Conservation (phyloP, 2,329 filamentous ascomycete genomes). For the Colletotrichum gloeosporioides region DNA sequence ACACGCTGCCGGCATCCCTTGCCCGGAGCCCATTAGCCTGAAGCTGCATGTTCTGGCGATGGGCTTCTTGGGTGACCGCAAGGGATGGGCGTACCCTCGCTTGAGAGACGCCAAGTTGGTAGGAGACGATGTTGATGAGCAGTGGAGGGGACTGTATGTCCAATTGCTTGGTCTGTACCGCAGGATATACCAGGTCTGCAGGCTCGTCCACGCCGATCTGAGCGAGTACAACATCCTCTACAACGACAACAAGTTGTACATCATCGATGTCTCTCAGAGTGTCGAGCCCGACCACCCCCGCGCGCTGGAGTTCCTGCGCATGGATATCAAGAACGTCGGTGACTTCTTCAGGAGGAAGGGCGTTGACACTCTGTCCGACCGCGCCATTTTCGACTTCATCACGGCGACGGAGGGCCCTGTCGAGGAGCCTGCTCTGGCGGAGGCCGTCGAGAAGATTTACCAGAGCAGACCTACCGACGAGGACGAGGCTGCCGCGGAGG, state of each 20-base stretch:
- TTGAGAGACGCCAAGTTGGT: conserved; percentile 84
- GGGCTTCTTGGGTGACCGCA: conserved; percentile 87
- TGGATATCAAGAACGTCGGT: conserved; percentile 97
- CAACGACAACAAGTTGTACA: conserved; percentile 80
- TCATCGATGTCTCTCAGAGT: conserved; percentile 97
- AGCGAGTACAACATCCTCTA: conserved; percentile 99
- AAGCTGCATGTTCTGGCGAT: conserved; percentile 96
- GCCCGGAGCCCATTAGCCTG: conserved; percentile 86
- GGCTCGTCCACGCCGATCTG: conserved; percentile 92
- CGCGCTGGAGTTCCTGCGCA: conserved; percentile 90
- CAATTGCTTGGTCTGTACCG: conserved; percentile 90
- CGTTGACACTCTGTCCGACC: conserved; percentile 81
- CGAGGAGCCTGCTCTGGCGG: conserved; percentile 65
- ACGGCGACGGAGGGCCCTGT: conserved; percentile 64
- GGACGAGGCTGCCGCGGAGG: conserved; percentile 57
- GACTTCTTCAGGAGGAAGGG: conserved; percentile 91
- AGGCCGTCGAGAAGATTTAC: conserved; percentile 72
- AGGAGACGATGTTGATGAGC: conserved; percentile 69
- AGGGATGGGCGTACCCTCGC: conserved; percentile 86
- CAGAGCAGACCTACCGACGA: conserved; percentile 56
- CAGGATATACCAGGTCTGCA: conserved; percentile 89
- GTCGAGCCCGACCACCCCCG: conserved; percentile 96
- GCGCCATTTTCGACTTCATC: conserved; percentile 84
- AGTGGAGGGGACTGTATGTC: conserved; percentile 81
- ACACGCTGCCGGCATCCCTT: conserved; percentile 83